Conservation (phyloP, 2,329 filamentous ascomycete species). For the Podosphaera xanthii region DNA sequence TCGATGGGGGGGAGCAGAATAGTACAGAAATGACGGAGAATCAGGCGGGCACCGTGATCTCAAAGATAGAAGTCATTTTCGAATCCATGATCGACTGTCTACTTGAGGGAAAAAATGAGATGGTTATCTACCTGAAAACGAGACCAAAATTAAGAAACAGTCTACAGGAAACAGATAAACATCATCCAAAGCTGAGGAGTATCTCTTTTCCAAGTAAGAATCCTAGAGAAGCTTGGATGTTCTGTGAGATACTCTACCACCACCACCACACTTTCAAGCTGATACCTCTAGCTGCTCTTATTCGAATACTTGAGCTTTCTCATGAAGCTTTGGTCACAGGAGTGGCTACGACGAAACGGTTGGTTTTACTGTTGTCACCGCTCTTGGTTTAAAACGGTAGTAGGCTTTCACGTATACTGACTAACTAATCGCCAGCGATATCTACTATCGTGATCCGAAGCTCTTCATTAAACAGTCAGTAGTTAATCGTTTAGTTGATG, state of each 20-base stretch:
- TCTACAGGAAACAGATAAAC: background rate
- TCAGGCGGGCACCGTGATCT: slow-evolving; percentile 19
- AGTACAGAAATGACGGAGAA: slow-evolving; percentile 2
- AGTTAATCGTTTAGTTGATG: slow-evolving; percentile 52
- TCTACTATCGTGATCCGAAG: slow-evolving; percentile 56
- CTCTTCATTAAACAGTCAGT: slow-evolving; percentile 46
- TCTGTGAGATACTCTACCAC: slow-evolving; percentile 20
- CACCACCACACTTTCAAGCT: background rate
- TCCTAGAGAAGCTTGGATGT: slow-evolving; percentile 25
- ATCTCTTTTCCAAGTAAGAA: slow-evolving; percentile 26
- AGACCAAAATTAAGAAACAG: slow-evolving; percentile 6
- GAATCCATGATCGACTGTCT: slow-evolving; percentile 27
- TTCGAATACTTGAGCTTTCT: slow-evolving; percentile 34
- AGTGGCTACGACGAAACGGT: slow-evolving; percentile 39
- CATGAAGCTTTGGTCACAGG: slow-evolving; percentile 34
- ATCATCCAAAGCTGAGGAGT: slow-evolving; percentile 2
- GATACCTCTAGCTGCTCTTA: slow-evolving; percentile 24
- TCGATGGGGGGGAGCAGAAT: too few relatives aligned
- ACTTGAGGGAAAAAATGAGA: slow-evolving; percentile 19
- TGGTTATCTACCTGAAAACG: slow-evolving; percentile 26
- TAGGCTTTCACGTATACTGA: background rate
- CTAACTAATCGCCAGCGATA: slow-evolving; percentile 30
- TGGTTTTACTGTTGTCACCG: slow-evolving; percentile 2
- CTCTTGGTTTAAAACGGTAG: background rate
- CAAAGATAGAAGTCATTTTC: slow-evolving; percentile 32